Percentiles rank a stretch among this genome's conserved stretches.
Conservation (phyloP, 805 yeast species). For the Candida patagonica region DNA sequence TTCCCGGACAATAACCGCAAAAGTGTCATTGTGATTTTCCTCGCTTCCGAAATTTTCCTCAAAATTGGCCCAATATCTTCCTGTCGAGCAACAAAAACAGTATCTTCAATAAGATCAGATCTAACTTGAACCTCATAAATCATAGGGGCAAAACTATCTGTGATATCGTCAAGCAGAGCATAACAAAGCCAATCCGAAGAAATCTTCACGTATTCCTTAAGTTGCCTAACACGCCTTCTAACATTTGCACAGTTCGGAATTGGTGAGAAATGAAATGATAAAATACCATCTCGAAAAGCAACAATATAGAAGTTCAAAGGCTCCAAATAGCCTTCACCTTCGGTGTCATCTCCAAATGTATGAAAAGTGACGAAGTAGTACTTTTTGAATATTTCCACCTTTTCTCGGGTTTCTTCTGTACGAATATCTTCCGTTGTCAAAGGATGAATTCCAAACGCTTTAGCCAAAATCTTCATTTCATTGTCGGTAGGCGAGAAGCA, state of each 20-base stretch:
- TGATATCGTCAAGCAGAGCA: constrained; percentile 56
- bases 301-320: constrained; percentile 54
- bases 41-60: constrained; percentile 75
- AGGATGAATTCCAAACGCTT: constrained; percentile 95
- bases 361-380: constrained; percentile 96
- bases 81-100: constrained; percentile 73
- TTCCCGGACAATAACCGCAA: constrained; percentile 85
- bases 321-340: constrained; percentile 68
- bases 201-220: constrained; percentile 50
- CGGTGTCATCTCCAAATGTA: constrained; percentile 81
- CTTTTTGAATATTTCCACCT: constrained; percentile 81
- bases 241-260: constrained; percentile 52
- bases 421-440: constrained; percentile 95
- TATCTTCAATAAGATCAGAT: constrained; percentile 62
- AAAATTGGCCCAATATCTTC: constrained; percentile 68
- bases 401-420: constrained; percentile 94
- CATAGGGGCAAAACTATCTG: constrained; percentile 56
- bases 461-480: constrained; percentile 86
- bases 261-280: constrained; percentile 52
- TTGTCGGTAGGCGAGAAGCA: constrained; percentile 89
- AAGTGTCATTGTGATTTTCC: constrained; percentile 86
- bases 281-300: constrained; percentile 50
- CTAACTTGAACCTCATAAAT: constrained; percentile 50
- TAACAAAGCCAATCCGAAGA: constrained; percentile 59
- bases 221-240: constrained; percentile 53